Conservation (phyloP, 768 basidiomycete genomes). For the Hemileccinum impolitum region DNA sequence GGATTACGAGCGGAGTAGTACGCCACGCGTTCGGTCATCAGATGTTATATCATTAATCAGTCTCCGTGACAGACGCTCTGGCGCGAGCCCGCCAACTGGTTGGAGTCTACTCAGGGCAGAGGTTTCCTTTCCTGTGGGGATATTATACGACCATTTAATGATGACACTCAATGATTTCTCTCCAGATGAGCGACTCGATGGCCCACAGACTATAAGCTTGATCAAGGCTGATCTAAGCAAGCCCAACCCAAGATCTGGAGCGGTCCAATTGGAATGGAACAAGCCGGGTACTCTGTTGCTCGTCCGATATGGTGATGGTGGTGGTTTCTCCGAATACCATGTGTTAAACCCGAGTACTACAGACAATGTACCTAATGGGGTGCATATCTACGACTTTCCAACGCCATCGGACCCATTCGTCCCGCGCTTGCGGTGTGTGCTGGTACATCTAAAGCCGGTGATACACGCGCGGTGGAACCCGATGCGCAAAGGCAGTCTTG, state of each 20-base stretch:
- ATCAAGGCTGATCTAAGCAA: slow-evolving; percentile 56
- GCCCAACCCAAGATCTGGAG: slow-evolving; percentile 62
- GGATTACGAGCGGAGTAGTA: slow-evolving; percentile 56
- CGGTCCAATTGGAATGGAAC: slow-evolving; percentile 79
- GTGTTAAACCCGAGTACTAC: slow-evolving; percentile 5
- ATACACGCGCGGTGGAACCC: slow-evolving; percentile 80
- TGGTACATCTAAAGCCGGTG: slow-evolving; percentile 64
- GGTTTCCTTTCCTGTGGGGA: slow-evolving; percentile 83
- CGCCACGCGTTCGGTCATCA: slow-evolving; percentile 23
- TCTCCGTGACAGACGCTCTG: slow-evolving; percentile 67
- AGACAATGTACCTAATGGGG: slow-evolving; percentile 62
- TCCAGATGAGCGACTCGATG: slow-evolving; percentile 62
- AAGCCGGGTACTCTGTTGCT: slow-evolving; percentile 69
- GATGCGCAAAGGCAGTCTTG: slow-evolving; percentile 67
- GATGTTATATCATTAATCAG: neutral
- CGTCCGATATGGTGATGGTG: slow-evolving; percentile 61
- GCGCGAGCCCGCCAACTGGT: slow-evolving; percentile 85
- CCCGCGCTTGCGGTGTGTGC: slow-evolving; percentile 62
- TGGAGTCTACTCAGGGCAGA: slow-evolving; percentile 76
- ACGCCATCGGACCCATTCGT: slow-evolving; percentile 51
- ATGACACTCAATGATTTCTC: neutral
- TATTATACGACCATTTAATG: neutral
- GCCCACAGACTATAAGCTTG: slow-evolving; percentile 50
- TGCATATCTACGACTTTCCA: slow-evolving; percentile 75
- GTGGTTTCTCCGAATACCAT: neutral